Evolutionary conservation across 768 basidiomycete genomes (phyloP).

Genomic region (Pleurotus pulmonarius): DNA sequence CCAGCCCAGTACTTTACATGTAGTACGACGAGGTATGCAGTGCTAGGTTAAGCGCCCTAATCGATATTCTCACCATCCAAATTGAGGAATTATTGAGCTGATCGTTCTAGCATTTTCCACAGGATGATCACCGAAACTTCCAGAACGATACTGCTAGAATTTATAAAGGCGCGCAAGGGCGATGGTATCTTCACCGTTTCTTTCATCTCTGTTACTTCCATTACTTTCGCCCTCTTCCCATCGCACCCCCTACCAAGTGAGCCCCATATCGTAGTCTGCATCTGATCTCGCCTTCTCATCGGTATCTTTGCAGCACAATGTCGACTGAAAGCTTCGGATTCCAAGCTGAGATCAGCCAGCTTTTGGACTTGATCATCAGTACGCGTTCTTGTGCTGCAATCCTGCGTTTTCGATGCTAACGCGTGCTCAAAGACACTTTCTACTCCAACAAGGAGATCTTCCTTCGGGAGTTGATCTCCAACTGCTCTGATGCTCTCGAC

Average conservation of each 20-base stretch:
- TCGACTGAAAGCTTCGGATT: slow-evolving; percentile 89
- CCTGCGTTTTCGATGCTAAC: slow-evolving; percentile 3
- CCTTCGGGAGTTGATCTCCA: slow-evolving; percentile 97
- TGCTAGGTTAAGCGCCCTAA: neutral
- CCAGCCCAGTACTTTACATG: slow-evolving; percentile 31
- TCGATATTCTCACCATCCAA: neutral
- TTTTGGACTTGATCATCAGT: slow-evolving; percentile 99
- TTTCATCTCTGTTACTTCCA: slow-evolving; percentile 15
- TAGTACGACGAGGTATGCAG: neutral
- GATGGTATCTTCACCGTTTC: slow-evolving; percentile 13
- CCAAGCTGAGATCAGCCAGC: slow-evolving; percentile 99
- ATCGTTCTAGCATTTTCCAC: slow-evolving; percentile 9
- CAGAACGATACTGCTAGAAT: slow-evolving; percentile 36
- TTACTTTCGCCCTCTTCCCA: slow-evolving; percentile 20
- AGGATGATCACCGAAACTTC: slow-evolving; percentile 24
- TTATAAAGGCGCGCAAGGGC: slow-evolving; percentile 28
- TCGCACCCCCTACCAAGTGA: slow-evolving; percentile 14
- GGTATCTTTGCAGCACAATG: slow-evolving; percentile 36
- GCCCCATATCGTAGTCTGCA: slow-evolving; percentile 4
- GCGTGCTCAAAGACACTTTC: slow-evolving; percentile 77
- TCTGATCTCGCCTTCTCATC: slow-evolving; percentile 5
- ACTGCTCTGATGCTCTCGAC: slow-evolving; percentile 97
- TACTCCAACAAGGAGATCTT: slow-evolving; percentile 99
- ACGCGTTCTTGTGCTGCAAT: slow-evolving; percentile 22
- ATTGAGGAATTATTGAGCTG: slow-evolving; percentile 5